phyloP scores from a whole-genome alignment of 306 rosid genomes.

The Malus sieversii region DNA sequence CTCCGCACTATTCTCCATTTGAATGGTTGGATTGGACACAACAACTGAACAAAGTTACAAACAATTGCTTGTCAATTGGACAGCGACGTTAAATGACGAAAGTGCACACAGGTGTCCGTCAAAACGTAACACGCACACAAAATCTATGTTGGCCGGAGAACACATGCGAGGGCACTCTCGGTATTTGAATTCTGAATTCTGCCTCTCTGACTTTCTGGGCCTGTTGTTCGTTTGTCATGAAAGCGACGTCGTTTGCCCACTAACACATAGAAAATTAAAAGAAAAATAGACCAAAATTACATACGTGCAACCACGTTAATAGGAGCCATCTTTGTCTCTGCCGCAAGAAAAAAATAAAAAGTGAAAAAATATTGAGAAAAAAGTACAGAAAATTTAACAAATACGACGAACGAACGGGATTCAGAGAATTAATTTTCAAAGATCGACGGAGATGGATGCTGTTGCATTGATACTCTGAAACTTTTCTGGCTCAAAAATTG shows the following conservation, averaged over 20 bases:
- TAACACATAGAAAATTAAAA: background rate
- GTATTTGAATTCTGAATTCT: background rate
- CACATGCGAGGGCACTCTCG: background rate
- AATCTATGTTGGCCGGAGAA: background rate
- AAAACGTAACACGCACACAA: background rate
- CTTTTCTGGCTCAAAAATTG: background rate
- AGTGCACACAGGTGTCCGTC: background rate
- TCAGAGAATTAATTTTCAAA: background rate
- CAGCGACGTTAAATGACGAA: background rate
- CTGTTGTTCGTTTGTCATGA: background rate
- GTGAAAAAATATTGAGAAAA: background rate
- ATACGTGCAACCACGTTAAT: slow-evolving; percentile 16
- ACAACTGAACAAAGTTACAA: background rate
- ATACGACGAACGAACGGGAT: background rate
- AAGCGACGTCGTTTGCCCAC: slow-evolving; percentile 1
- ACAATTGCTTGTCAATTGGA: background rate
- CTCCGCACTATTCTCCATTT: no score
- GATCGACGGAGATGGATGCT: background rate
- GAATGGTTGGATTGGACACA: background rate
- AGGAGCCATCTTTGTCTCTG: slow-evolving; percentile 24
- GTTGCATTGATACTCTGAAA: background rate
- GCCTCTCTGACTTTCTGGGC: background rate
- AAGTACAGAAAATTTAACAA: background rate
- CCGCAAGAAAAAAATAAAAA: slow-evolving; percentile 14
- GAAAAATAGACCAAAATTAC: background rate